These are phyloP conservation scores for Abelmoschus esculentus DNA, from an alignment of 345 rosid species.

Conservation along the genomic window DNA sequence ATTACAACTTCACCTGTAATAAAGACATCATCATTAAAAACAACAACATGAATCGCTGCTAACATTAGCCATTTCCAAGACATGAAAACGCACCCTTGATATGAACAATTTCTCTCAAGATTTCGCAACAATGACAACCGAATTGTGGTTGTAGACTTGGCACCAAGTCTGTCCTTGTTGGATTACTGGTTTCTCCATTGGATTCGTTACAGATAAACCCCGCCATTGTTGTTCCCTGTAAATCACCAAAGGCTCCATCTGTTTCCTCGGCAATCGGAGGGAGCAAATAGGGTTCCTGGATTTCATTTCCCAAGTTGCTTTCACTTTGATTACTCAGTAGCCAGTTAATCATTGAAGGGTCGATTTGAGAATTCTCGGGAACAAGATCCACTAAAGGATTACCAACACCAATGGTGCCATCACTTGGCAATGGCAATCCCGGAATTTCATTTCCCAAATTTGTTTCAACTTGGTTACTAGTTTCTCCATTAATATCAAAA, in stretches of 20 bases:
- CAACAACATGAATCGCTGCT: not conserved
- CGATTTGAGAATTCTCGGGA: not conserved
- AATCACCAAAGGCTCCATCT: not conserved
- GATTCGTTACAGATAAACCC: not conserved
- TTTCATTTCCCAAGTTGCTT: not conserved
- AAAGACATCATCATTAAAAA: not conserved
- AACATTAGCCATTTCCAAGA: not conserved
- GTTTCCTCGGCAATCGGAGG: not conserved
- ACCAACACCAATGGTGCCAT: not conserved
- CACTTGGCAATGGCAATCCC: not conserved
- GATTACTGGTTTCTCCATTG: not conserved
- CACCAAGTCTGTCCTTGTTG: not conserved
- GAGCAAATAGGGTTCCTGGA: not conserved
- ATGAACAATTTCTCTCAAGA: constrained; percentile 4
- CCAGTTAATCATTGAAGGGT: not conserved
- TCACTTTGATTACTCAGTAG: not conserved
- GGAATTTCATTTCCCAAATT: not conserved
- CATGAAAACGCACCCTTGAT: not conserved
- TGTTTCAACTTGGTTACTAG: not conserved
- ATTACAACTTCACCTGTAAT: not conserved
- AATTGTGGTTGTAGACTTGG: not conserved
- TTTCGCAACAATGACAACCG: not conserved
- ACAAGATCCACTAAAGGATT: not conserved
- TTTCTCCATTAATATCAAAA: too few species aligned
- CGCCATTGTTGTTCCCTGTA: not conserved